Evolutionary conservation across 2,329 filamentous ascomycete species (phyloP), one percentile per base, ranked within the genome.

Genomic region (Colletotrichum sp.): DNA sequence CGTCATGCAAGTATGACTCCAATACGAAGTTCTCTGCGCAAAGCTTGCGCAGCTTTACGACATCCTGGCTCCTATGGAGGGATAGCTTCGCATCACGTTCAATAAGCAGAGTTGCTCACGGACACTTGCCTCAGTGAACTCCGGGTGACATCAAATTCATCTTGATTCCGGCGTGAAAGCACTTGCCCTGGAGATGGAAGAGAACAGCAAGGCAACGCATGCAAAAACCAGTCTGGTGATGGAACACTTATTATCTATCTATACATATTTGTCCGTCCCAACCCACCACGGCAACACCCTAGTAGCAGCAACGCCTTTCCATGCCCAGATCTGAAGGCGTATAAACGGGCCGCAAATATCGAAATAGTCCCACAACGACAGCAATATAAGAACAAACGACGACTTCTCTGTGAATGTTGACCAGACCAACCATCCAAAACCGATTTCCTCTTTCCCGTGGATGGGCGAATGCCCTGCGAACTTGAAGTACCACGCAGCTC

Each of bases 1-100:
- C 73, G 73, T 75, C 73, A 75, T 75, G 73, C 69, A 75, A 68
- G 43, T 69, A 68, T 72, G 69, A 72, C 63, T 72, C 26, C 24
- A 21, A 43, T 61, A 32, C 38, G n/a, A 63, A 63, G 59, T 26
- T 34, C 34, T 26, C 24, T 34, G n/a, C 43, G 10, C 26, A 26
- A 38, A 63, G 28, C 21, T 5, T 36, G 59, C 59, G 18, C 24
- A 61, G 28, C 16, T 30, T 18, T 28, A 24, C 28, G 24, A 32
- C 18, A 32, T 52, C n/a, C n/a, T 52, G 9, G 43, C 43, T 21
- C n/a, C 43, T n/a, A 21, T 21, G n/a, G n/a, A 52, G 43, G n/a
- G 10, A 21, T 7, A 52, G n/a, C n/a, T 24, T 52, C 43, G 43
- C n/a, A 21, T 52, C n/a, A 21, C n/a, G 12, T 21, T 21, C 12